Conservation (phyloP, 768 basidiomycete species). For the Kwoniella mangroviensis region DNA sequence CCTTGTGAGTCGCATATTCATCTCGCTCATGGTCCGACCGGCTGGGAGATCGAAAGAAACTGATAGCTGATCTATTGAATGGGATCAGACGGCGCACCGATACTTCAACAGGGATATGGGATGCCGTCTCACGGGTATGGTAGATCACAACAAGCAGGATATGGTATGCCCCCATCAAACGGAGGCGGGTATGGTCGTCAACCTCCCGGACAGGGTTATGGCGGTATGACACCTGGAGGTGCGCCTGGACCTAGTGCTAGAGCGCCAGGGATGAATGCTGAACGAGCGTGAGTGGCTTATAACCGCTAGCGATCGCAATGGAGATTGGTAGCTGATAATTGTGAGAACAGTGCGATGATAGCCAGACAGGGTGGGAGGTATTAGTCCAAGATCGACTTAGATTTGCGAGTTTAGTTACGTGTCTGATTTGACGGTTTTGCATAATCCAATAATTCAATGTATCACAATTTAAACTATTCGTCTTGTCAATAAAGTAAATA, state of each 20-base stretch:
- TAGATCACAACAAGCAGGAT: constrained; percentile 20
- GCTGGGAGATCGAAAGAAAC: no score
- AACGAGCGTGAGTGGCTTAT: constrained; percentile 48
- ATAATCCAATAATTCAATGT: no score
- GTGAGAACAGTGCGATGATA: constrained; percentile 40
- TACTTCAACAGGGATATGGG: constrained; percentile 23
- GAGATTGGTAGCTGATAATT: constrained; percentile 4
- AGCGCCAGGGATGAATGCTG: constrained; percentile 45
- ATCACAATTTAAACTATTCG: no score
- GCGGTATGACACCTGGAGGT: constrained; percentile 15
- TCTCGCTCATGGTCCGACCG: no score
- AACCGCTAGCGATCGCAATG: no score
- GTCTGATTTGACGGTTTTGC: no score
- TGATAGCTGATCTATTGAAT: neutral
- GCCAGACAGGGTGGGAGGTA: constrained; percentile 43
- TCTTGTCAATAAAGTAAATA: no score
- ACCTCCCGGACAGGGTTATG: constrained; percentile 18
- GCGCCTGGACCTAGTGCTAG: constrained; percentile 9
- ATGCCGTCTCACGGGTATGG: constrained; percentile 24
- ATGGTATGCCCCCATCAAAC: constrained; percentile 15
- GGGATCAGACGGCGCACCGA: constrained; percentile 10
- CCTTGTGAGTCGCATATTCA: constrained; percentile 38
- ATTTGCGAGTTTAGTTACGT: neutral
- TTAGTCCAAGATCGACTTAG: neutral
- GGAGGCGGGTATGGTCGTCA: constrained; percentile 15